Conservation (phyloP, 2,329 filamentous ascomycete genomes). For the Monosporascus cannonballus region DNA sequence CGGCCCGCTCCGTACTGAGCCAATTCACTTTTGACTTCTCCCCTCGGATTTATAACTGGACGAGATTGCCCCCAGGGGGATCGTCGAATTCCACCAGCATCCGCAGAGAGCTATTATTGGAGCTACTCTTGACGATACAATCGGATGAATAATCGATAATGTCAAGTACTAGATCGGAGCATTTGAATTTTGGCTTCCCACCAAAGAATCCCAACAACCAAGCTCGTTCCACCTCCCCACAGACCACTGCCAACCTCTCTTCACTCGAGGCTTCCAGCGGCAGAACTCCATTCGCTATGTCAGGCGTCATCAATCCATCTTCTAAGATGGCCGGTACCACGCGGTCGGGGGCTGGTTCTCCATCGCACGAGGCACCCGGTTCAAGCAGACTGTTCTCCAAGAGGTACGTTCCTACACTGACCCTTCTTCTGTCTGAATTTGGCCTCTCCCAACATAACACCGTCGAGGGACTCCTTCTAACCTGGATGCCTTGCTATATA, state of each 20-base stretch:
- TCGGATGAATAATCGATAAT: constrained; percentile 78
- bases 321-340: constrained; percentile 54
- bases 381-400: constrained; percentile 78
- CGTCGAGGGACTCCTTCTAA: neutral
- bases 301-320: constrained; percentile 53
- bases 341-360: constrained; percentile 88
- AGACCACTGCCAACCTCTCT: constrained; percentile 60
- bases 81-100: constrained; percentile 15
- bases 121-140: constrained; percentile 36
- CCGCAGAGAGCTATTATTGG: constrained; percentile 20
- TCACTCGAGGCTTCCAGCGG: constrained; percentile 67
- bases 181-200: constrained; percentile 79
- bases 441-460: constrained; percentile 10
- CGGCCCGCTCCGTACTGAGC: neutral
- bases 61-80: constrained; percentile 13
- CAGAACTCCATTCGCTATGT: constrained; percentile 68
- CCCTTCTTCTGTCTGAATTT: constrained; percentile 7
- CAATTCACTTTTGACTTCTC: constrained; percentile 15
- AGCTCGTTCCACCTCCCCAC: constrained; percentile 72
- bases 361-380: constrained; percentile 79
- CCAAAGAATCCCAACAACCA: constrained; percentile 58
- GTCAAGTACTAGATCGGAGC: constrained; percentile 81
- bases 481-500: constrained; percentile 28
- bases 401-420: constrained; percentile 51
- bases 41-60: constrained; percentile 9